A percentile compares a stretch with the other conserved stretches of the same genome.
Conservation (phyloP, 371 early-diverging fungal genomes). For the Lichtheimia ramosa region DNA sequence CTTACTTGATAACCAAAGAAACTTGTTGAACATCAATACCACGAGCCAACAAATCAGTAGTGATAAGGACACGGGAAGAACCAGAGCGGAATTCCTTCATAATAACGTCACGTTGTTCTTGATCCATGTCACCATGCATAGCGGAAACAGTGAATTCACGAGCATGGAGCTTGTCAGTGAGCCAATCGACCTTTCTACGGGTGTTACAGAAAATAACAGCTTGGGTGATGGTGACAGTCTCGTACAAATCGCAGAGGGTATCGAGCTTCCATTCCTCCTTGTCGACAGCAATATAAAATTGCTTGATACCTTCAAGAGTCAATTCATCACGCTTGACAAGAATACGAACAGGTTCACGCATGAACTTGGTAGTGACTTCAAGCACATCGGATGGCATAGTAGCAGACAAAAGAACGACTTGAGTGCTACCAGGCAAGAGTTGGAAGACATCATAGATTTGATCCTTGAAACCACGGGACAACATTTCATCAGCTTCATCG, state of each 20-base stretch:
- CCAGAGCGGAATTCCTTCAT: constrained; percentile 98
- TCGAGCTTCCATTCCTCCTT: constrained; percentile 89
- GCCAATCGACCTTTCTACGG: constrained; percentile 90
- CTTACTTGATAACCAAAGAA: constrained; percentile 82
- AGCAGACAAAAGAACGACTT: constrained; percentile 90
- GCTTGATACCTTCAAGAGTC: constrained; percentile 93
- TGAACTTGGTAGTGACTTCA: constrained; percentile 91
- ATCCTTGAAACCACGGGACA: constrained; percentile 93
- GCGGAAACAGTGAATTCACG: constrained; percentile 93
- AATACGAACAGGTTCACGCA: constrained; percentile 90
- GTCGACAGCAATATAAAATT: constrained; percentile 93
- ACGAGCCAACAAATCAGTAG: constrained; percentile 98
- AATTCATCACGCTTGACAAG: constrained; percentile 96
- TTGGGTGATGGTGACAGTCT: constrained; percentile 91
- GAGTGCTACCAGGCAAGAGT: constrained; percentile 78
- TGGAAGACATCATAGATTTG: constrained; percentile 94
- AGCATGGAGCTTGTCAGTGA: constrained; percentile 80
- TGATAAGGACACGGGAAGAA: constrained; percentile 94
- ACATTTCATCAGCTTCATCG: constrained; percentile 98
- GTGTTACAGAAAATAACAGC: constrained; percentile 97
- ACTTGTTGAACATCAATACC: constrained; percentile 99
- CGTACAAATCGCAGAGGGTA: constrained; percentile 92
- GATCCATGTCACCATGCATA: constrained; percentile 97
- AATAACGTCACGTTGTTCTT: constrained; percentile 94
- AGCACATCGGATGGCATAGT: constrained; percentile 93